These are phyloP conservation scores for Aspergillus proliferans DNA, from an alignment of 2,329 filamentous ascomycete genomes.

Conservation along the genomic window DNA sequence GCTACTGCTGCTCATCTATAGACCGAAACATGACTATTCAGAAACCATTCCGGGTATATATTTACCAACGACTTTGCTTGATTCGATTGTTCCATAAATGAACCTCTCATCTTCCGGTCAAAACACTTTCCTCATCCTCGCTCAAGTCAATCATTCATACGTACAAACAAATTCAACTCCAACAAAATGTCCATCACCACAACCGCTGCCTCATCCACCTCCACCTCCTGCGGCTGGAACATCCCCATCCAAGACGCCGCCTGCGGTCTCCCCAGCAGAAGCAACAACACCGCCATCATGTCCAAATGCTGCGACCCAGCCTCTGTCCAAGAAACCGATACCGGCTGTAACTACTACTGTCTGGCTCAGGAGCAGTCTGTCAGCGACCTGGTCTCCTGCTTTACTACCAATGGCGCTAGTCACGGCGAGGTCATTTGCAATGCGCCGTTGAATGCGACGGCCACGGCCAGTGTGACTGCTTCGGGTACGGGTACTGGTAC, in stretches of 20 bases:
- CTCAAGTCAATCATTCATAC: not conserved
- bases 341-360: constrained; percentile 19
- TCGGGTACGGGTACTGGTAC: constrained; percentile 10
- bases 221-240: constrained; percentile 17
- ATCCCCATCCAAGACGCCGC: constrained; percentile 19
- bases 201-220: constrained; percentile 11
- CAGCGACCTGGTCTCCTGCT: constrained; percentile 14
- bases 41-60: too few relatives aligned
- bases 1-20: too few relatives aligned
- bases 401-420: constrained; percentile 13
- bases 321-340: constrained; percentile 13
- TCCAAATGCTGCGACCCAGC: constrained; percentile 15
- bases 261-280: constrained; percentile 17
- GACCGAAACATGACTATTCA: too few relatives aligned
- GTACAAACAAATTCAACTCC: not conserved
- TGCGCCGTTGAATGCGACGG: constrained; percentile 16
- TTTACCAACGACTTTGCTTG: too few relatives aligned
- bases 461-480: constrained; percentile 14
- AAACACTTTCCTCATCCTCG: too few relatives aligned
- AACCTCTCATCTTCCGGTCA: too few relatives aligned
- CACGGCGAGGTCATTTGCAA: constrained; percentile 19
- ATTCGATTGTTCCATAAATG: too few relatives aligned
- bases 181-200: constrained; percentile 7
- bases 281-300: constrained; percentile 17
- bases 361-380: constrained; percentile 15